Base-by-base conservation (phyloP, 768 basidiomycete genomes). In the Lentinula guzmanii region DNA sequence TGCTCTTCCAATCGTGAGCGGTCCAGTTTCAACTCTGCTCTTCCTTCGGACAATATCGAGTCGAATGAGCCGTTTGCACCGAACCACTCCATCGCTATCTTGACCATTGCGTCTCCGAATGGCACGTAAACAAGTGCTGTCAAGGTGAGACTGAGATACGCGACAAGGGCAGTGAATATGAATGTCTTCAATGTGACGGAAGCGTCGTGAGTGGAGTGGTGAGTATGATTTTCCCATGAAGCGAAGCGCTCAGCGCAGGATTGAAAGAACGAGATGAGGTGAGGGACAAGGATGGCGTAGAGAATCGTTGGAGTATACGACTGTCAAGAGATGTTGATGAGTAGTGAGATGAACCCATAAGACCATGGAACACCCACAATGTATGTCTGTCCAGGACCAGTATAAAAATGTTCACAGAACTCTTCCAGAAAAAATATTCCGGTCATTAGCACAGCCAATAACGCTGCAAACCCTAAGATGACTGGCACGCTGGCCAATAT, bases 41-140 rank as follows among this genome's bases (percentile, higher is more conserved):
- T 90, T 9, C 21, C 55, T 10, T 56, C 55, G 6, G 4, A 16
- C n/a, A 43, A 28, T 1, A n/a, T 39, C 5, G 53, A 21, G 69
- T 87, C 89, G 64, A 77, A 73, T 50, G 81, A 76, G 41, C 82
- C 85, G 60, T 71, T 80, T 8, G 37, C 39, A 6, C 81, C 74
- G 54, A 78, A 70, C 7, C 79, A 75, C 90, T 43, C 3, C 13
- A 56, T 5, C 18, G 55, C 55, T 28, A 39, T 41, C 24, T 24
- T 43, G 21, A 56, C 95, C 93, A 63, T 93, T 85, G 56, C 82
- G 82, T 89, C 89, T 33, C 95, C 95, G 64, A 95, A 97, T 0
- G 95, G 95, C 4, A 96, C 91, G 70, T 98, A 99, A 54, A 97
- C 84, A 69, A 95, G 98, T 15, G 95, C 94, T n/a, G 90, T 93